These are phyloP conservation scores for Penicillium janthinellum DNA, from an alignment of 2,329 filamentous ascomycete genomes.

Conservation along the genomic window DNA sequence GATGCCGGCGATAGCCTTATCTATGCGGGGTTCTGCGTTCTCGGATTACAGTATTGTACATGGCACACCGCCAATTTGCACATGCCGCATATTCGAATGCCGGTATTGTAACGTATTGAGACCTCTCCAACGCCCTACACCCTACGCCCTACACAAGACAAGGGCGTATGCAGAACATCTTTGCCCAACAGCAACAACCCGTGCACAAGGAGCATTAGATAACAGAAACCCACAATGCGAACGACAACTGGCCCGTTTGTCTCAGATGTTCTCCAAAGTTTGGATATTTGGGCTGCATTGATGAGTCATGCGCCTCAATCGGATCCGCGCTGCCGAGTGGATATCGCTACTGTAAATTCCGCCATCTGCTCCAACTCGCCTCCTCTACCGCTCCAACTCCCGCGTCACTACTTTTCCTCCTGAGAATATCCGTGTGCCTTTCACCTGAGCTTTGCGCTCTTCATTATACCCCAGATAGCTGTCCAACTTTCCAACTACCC, in stretches of 20 bases:
- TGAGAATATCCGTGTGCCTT: not conserved
- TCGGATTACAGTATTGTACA: conserved; percentile 10
- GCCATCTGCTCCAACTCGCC: conserved; percentile 11
- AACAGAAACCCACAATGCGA: conserved; percentile 13
- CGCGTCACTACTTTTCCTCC: not conserved
- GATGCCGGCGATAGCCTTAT: conserved; percentile 42
- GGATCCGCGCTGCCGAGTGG: conserved; percentile 15
- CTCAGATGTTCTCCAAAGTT: conserved; percentile 1
- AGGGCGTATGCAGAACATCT: conserved; percentile 8
- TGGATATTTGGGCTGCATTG: conserved; percentile 4
- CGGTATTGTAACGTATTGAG: conserved; percentile 8
- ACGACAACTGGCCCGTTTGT: conserved; percentile 1
- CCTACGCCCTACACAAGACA: conserved; percentile 22
- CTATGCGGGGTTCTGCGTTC: conserved; percentile 30
- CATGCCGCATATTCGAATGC: not conserved
- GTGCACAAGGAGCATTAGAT: conserved; percentile 16
- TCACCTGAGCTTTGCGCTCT: not conserved
- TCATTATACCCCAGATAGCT: not conserved
- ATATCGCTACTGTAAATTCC: conserved; percentile 18
- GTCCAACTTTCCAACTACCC: not conserved
- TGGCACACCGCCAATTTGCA: conserved; percentile 8
- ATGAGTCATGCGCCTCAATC: conserved; percentile 20
- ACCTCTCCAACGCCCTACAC: conserved; percentile 7
- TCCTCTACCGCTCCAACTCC: conserved; percentile 7
- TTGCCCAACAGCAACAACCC: conserved; percentile 4